Percentiles rank a stretch among this genome's conserved stretches.
phyloP scores from a whole-genome alignment of 768 basidiomycete species.

The Suillus plorans region DNA sequence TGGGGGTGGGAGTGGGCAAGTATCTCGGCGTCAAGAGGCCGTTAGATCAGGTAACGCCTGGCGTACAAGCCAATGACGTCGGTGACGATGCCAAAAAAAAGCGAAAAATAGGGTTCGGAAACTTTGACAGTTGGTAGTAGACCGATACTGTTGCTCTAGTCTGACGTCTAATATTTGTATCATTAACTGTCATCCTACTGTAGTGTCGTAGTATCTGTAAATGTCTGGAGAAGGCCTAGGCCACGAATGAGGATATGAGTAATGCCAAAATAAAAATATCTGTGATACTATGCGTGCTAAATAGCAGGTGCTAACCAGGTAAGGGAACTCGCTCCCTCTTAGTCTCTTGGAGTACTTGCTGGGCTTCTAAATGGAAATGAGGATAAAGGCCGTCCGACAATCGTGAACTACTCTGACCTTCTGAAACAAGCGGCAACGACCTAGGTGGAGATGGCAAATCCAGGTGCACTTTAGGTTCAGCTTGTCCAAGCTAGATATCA shows the following conservation, averaged over 20 bases:
- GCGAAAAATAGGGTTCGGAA: constrained; percentile 85
- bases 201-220: neutral
- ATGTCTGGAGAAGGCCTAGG: neutral
- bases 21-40: constrained; percentile 64
- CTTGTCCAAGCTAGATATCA: constrained; percentile 31
- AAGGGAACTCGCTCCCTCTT: constrained; percentile 19
- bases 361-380: constrained; percentile 14
- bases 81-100: constrained; percentile 70
- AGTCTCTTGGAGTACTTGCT: neutral
- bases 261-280: neutral
- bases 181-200: neutral
- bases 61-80: constrained; percentile 12
- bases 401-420: constrained; percentile 32
- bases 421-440: constrained; percentile 36
- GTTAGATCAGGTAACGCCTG: constrained; percentile 22
- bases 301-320: constrained; percentile 14
- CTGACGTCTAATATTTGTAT: neutral
- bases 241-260: neutral
- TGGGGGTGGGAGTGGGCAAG: constrained; percentile 80
- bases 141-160: neutral
- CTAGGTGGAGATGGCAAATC: constrained; percentile 58
- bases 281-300: neutral
- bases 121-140: constrained; percentile 77
- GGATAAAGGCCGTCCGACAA: neutral
- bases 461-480: constrained; percentile 27